phyloP scores from a whole-genome alignment of 305 asterid genomes.

The Plantago rigida region DNA sequence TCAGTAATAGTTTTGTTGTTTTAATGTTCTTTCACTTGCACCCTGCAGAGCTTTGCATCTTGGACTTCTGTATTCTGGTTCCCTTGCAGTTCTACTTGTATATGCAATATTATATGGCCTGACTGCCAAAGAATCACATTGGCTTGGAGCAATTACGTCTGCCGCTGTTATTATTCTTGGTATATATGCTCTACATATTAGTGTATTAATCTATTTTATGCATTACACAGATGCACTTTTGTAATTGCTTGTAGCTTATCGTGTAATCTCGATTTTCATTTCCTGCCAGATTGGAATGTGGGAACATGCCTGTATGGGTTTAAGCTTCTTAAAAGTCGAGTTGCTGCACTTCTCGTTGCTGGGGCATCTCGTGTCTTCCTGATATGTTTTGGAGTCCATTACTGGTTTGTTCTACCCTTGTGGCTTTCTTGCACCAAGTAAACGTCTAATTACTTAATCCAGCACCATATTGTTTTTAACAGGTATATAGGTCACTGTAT shows the following conservation, averaged over 20 bases:
- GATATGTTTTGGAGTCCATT: conserved; percentile 95
- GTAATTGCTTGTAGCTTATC: not conserved
- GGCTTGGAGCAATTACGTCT: conserved; percentile 97
- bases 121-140: conserved; percentile 92
- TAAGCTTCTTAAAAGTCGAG: conserved; percentile 85
- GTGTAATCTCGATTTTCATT: conserved; percentile 17
- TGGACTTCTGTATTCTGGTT: conserved; percentile 90
- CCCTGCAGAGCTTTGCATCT: conserved; percentile 82
- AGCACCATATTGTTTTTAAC: conserved; percentile 25
- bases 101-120: conserved; percentile 91
- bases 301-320: conserved; percentile 98
- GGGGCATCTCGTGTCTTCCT: conserved; percentile 87
- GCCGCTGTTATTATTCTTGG: conserved; percentile 94
- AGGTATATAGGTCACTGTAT: conserved; percentile 96
- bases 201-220: conserved; percentile 23
- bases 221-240: conserved; percentile 4
- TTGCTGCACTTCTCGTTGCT: conserved; percentile 82
- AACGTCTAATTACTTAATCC: conserved; percentile 9
- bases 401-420: conserved; percentile 58
- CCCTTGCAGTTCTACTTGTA: conserved; percentile 76
- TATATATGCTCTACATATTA: conserved; percentile 29
- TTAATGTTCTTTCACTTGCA: conserved; percentile 23
- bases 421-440: conserved; percentile 9
- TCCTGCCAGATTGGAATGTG: conserved; percentile 82
- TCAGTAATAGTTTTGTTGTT: conserved; percentile 19